These are phyloP conservation scores for Magnaporthales sp. DNA, from an alignment of 2,329 filamentous ascomycete genomes.

Conservation along the genomic window DNA sequence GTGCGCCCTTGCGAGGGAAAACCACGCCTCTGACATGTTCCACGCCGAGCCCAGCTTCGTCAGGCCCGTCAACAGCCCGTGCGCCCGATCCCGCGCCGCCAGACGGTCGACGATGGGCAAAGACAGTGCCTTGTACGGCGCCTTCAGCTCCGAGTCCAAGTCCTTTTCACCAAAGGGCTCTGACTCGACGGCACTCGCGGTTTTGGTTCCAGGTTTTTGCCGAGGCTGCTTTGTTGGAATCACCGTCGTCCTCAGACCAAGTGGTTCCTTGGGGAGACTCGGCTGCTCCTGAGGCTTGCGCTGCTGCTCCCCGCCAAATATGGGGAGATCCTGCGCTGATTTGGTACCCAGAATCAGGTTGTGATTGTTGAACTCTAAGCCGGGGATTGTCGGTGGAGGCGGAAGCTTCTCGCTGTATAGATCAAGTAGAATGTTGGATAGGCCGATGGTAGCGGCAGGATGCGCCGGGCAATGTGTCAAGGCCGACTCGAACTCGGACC, in stretches of 20 bases:
- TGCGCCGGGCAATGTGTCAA: conserved; percentile 75
- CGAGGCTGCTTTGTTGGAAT: conserved; percentile 2
- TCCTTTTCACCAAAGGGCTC: not conserved
- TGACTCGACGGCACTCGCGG: not conserved
- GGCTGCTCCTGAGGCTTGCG: conserved; percentile 6
- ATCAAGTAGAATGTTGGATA: conserved; percentile 80
- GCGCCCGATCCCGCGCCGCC: conserved; percentile 84
- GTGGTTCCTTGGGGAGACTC: conserved; percentile 32
- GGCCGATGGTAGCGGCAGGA: conserved; percentile 65
- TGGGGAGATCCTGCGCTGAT: not conserved
- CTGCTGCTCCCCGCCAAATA: not conserved
- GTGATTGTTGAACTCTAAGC: conserved; percentile 25
- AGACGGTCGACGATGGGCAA: conserved; percentile 71
- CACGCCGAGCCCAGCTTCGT: conserved; percentile 82
- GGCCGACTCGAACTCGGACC: conserved; percentile 73
- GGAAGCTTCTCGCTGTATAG: conserved; percentile 65
- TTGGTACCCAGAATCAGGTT: conserved; percentile 14
- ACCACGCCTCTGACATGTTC: conserved; percentile 93
- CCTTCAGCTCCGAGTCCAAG: conserved; percentile 30
- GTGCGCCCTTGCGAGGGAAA: conserved; percentile 74
- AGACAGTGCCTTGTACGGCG: conserved; percentile 47
- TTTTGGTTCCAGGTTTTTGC: not conserved
- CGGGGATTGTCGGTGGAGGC: conserved; percentile 44
- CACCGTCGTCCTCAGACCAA: conserved; percentile 32
- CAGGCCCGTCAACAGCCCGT: conserved; percentile 69